Conservation (phyloP, 2,329 filamentous ascomycete genomes). For the Coniochaeta sp. region DNA sequence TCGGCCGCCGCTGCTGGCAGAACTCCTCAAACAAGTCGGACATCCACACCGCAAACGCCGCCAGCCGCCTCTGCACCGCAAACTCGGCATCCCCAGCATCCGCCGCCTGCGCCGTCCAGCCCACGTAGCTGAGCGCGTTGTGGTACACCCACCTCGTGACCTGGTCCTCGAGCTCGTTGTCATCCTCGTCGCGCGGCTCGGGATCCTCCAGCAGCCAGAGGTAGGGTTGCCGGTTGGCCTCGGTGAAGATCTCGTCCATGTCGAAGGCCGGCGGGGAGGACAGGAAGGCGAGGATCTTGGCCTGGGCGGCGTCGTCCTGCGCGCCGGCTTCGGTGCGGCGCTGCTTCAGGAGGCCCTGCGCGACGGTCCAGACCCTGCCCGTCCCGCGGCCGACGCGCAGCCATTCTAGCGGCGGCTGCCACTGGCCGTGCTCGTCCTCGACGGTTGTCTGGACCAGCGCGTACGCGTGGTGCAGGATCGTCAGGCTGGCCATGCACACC, state of each 20-base stretch:
- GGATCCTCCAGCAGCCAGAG: slow-evolving; percentile 18
- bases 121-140: slow-evolving; percentile 24
- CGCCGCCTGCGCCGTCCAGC: slow-evolving; percentile 21
- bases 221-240: slow-evolving; percentile 19
- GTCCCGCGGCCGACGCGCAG: slow-evolving; percentile 26
- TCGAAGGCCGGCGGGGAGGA: slow-evolving; percentile 21
- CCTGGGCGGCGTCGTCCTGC: slow-evolving; percentile 2
- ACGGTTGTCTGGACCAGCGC: slow-evolving; percentile 25
- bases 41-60: slow-evolving; percentile 26
- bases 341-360: slow-evolving; percentile 10
- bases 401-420: slow-evolving; percentile 30
- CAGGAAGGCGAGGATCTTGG: slow-evolving; percentile 19
- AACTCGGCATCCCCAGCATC: slow-evolving; percentile 19
- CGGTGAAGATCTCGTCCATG: slow-evolving; percentile 20
- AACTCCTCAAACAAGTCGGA: slow-evolving; percentile 24
- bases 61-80: slow-evolving; percentile 24
- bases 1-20: slow-evolving; percentile 23
- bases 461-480: slow-evolving; percentile 27
- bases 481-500: slow-evolving; percentile 25
- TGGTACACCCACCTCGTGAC: slow-evolving; percentile 19
- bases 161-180: slow-evolving; percentile 22
- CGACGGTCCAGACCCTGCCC: slow-evolving; percentile 22
- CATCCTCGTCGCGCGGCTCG: slow-evolving; percentile 4
- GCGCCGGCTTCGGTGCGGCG: slow-evolving; percentile 2
- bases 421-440: slow-evolving; percentile 18